Base-by-base conservation (phyloP, 208 protist genomes). In the Acanthamoeba sp. region DNA sequence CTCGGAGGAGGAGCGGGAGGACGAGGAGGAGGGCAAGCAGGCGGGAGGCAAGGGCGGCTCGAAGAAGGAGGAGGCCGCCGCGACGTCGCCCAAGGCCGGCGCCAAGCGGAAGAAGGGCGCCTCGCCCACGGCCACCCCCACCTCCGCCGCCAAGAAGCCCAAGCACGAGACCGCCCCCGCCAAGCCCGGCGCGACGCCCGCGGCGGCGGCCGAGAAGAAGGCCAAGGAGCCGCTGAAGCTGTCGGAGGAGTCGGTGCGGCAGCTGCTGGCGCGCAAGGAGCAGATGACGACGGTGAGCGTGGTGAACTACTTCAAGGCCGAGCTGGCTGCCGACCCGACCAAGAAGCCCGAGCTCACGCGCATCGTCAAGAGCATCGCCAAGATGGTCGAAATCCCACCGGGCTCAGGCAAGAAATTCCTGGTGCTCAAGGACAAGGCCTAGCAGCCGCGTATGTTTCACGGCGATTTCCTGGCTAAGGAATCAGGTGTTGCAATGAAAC, bases 391-490 rank as follows among this genome's bases (percentile, higher is more conserved):
- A 59, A 78, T 93, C 62, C 88, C 88, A 2, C 62, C 88, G 5
- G 62, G 62, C 59, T 93, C 88, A 1, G 88, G 88, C 59, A 93
- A 93, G n/a, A 93, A 93, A 59, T 93, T 93, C 48, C 88, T 93
- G 22, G 64, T 78, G 29, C 88, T 38, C 64, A 71, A 71, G 64
- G 55, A 59, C 55, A 59, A 59, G 42, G 6, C 3, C 42, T 48
- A 48, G 42, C n/a, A n/a, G n/a, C n/a, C n/a, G n/a, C n/a, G n/a
- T n/a, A n/a, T n/a, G n/a, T n/a, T n/a, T n/a, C n/a, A n/a, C n/a
- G n/a, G n/a, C n/a, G n/a, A n/a, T n/a, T n/a, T n/a, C n/a, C n/a
- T n/a, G n/a, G n/a, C n/a, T n/a, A n/a, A n/a, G n/a, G n/a, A n/a
- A n/a, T n/a, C n/a, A n/a, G n/a, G n/a, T 48, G 42, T 48, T 48